phyloP scores from a whole-genome alignment of 192 early-diverging fungal genomes.

The Phycomyces blakesleeanus region DNA sequence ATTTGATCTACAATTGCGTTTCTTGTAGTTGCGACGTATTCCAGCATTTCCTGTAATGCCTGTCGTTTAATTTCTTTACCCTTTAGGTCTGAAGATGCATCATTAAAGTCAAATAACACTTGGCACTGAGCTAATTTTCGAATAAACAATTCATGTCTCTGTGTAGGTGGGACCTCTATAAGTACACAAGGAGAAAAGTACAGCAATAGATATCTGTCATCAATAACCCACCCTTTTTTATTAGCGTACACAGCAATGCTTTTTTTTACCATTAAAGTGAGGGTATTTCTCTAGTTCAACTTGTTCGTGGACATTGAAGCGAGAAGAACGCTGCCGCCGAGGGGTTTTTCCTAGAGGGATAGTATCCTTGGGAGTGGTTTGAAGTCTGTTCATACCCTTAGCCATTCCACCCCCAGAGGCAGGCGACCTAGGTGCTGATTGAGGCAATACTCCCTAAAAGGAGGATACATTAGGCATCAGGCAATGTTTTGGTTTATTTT shows the following conservation, averaged over 20 bases:
- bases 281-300: constrained; percentile 77
- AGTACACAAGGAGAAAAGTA: not conserved
- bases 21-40: constrained; percentile 87
- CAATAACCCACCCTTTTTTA: not conserved
- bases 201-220: not conserved
- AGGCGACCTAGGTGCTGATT: not conserved
- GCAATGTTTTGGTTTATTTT: not conserved
- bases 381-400: constrained; percentile 42
- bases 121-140: constrained; percentile 91
- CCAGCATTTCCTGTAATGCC: constrained; percentile 86
- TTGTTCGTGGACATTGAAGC: constrained; percentile 79
- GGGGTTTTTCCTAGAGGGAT: constrained; percentile 79
- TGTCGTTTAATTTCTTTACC: constrained; percentile 97
- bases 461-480: not conserved
- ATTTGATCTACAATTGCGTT: constrained; percentile 85
- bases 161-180: constrained; percentile 71
- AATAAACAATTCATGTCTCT: constrained; percentile 85
- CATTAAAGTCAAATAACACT: constrained; percentile 95
- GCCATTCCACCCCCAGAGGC: constrained; percentile 2
- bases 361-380: constrained; percentile 58
- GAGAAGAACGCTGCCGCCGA: constrained; percentile 77
- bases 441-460: not conserved
- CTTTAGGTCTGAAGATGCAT: constrained; percentile 79
- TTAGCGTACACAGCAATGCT: too few species aligned
- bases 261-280: constrained; percentile 62